These are phyloP conservation scores for Sphaerostilbella broomeana DNA, from an alignment of 2,329 filamentous ascomycete species.

Conservation along the genomic window DNA sequence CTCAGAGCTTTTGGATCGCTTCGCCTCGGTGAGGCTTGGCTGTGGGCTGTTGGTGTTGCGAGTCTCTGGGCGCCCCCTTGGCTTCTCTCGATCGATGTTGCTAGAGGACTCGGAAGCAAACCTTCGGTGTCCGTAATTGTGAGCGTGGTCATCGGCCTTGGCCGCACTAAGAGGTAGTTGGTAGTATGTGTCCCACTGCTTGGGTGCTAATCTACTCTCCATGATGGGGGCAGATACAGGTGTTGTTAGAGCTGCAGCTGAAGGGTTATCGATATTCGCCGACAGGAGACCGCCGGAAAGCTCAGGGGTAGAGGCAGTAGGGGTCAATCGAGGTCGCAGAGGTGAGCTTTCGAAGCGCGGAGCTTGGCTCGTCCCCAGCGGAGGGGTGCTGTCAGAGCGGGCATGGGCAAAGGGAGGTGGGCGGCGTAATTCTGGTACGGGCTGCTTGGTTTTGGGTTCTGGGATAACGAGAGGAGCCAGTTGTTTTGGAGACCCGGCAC, in stretches of 20 bases:
- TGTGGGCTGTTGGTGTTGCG: slow-evolving; percentile 31
- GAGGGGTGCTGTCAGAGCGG: slow-evolving; percentile 38
- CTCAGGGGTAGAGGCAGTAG: slow-evolving; percentile 31
- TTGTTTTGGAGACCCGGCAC: slow-evolving; percentile 42
- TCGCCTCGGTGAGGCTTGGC: slow-evolving; percentile 35
- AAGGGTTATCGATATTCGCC: slow-evolving; percentile 30
- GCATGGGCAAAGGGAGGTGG: slow-evolving; percentile 30
- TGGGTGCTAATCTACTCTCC: slow-evolving; percentile 38
- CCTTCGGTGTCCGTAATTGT: slow-evolving; percentile 38
- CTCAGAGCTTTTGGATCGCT: slow-evolving; percentile 44
- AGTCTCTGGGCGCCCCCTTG: slow-evolving; percentile 45
- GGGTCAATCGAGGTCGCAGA: slow-evolving; percentile 35
- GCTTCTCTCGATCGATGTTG: slow-evolving; percentile 57
- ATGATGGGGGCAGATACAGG: slow-evolving; percentile 42
- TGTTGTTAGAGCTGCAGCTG: slow-evolving; percentile 38
- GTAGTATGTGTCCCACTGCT: slow-evolving; percentile 34
- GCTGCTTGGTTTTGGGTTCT: not conserved
- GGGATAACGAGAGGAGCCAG: slow-evolving; percentile 55
- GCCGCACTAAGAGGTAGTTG: slow-evolving; percentile 6
- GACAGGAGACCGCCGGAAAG: slow-evolving; percentile 37
- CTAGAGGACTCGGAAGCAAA: slow-evolving; percentile 51
- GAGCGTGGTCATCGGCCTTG: slow-evolving; percentile 6
- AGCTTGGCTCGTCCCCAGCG: slow-evolving; percentile 34
- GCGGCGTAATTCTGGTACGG: not conserved
- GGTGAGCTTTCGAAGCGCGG: slow-evolving; percentile 43